Conservation (phyloP, 495 filamentous ascomycete species). For the Podospora didyma region DNA sequence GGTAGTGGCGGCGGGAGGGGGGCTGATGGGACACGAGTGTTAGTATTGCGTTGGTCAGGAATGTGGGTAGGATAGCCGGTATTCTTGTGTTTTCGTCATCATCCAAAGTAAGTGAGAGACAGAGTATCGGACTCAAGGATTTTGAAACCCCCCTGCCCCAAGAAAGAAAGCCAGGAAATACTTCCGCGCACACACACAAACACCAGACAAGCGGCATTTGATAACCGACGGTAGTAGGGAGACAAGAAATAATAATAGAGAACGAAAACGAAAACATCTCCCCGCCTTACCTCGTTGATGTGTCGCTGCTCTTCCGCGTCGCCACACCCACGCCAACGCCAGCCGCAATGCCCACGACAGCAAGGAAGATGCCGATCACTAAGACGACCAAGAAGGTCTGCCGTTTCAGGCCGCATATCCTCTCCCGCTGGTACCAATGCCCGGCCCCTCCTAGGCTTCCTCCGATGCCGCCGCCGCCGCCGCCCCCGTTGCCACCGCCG, state of each 20-base stretch:
- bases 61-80: no score
- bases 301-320: not conserved
- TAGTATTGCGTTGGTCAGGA: no score
- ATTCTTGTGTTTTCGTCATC: no score
- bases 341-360: constrained; percentile 24
- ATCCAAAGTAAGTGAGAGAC: no score
- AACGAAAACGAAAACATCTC: not conserved
- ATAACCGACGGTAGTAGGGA: no score
- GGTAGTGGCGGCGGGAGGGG: constrained; percentile 2
- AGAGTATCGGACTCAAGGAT: not conserved
- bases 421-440: not conserved
- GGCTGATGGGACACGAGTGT: not conserved
- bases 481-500: not conserved
- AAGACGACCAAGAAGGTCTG: constrained; percentile 20
- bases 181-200: no score
- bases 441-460: no score
- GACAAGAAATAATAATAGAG: not conserved
- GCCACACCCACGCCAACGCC: constrained; percentile 29
- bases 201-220: no score
- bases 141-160: no score
- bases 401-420: constrained; percentile 10
- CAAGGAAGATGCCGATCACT: constrained; percentile 19
- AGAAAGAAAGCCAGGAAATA: no score
- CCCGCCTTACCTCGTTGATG: constrained; percentile 6
- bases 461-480: constrained; percentile 12